These are phyloP conservation scores for Cardamine occulta DNA, from an alignment of 345 rosid genomes.

Conservation along the genomic window DNA sequence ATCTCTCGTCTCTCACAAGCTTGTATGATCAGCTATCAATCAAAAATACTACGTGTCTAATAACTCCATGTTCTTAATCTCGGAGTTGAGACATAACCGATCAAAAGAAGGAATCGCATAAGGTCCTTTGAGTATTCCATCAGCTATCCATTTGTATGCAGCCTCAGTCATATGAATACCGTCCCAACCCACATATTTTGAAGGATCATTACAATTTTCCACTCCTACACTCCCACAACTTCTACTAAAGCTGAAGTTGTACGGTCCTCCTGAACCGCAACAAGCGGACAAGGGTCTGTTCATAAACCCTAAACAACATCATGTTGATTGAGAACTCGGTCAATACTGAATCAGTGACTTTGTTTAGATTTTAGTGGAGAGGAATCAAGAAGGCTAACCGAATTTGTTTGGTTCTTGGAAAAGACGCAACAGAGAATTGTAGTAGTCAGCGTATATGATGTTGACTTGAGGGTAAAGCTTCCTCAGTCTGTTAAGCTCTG, in stretches of 20 bases:
- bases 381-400: slow-evolving; percentile 38
- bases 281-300: slow-evolving; percentile 39
- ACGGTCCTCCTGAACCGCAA: slow-evolving; percentile 50
- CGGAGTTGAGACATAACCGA: slow-evolving; percentile 22
- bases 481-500: slow-evolving; percentile 34
- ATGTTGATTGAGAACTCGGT: background rate
- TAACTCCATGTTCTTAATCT: slow-evolving; percentile 9
- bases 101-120: slow-evolving; percentile 27
- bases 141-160: slow-evolving; percentile 34
- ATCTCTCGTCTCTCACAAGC: background rate
- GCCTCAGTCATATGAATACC: slow-evolving; percentile 47
- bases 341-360: background rate
- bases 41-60: background rate
- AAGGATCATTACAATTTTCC: slow-evolving; percentile 44
- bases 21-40: background rate
- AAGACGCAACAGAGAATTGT: slow-evolving; percentile 40
- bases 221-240: slow-evolving; percentile 33
- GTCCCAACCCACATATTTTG: slow-evolving; percentile 51
- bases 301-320: slow-evolving; percentile 41
- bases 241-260: slow-evolving; percentile 31
- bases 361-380: background rate
- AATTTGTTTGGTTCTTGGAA: slow-evolving; percentile 43
- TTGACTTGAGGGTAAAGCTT: slow-evolving; percentile 44
- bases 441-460: slow-evolving; percentile 51
- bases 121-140: slow-evolving; percentile 35